phyloP scores from a whole-genome alignment of 495 filamentous ascomycete genomes.

The Penicillium bialowiezense region DNA sequence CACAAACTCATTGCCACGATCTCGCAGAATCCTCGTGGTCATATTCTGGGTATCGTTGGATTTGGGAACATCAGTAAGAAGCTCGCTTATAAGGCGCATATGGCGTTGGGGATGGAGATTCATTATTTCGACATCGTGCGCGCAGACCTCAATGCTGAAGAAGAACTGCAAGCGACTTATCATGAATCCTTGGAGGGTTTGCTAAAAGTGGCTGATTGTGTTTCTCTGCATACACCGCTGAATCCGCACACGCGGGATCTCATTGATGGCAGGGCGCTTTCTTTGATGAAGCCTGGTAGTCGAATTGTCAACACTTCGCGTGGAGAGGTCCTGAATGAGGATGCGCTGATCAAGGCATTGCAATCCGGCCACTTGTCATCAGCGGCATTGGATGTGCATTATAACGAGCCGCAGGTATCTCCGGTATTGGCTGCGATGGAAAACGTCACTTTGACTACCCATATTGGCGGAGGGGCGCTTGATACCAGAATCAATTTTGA shows the following conservation, averaged over 20 bases:
- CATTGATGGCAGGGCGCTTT: constrained; percentile 44
- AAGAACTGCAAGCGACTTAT: constrained; percentile 38
- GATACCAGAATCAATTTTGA: constrained; percentile 21
- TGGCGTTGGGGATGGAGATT: constrained; percentile 62
- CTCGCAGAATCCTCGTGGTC: constrained; percentile 44
- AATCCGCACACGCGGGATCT: constrained; percentile 32
- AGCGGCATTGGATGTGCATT: constrained; percentile 66
- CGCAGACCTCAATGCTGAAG: constrained; percentile 31
- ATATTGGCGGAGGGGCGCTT: constrained; percentile 17
- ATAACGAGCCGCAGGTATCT: constrained; percentile 44
- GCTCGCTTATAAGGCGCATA: constrained; percentile 54
- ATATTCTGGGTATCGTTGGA: constrained; percentile 53
- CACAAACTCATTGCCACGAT: constrained; percentile 47
- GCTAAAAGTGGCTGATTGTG: constrained; percentile 53
- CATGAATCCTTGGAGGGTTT: constrained; percentile 50
- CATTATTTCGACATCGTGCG: constrained; percentile 60
- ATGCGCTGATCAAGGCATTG: constrained; percentile 61
- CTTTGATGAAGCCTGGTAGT: constrained; percentile 48
- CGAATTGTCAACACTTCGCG: constrained; percentile 67
- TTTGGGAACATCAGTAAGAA: constrained; percentile 63
- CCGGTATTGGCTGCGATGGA: constrained; percentile 13
- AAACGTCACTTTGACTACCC: constrained; percentile 18
- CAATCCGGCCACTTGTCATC: constrained; percentile 46
- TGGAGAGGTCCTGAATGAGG: constrained; percentile 62
- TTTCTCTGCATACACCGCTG: constrained; percentile 59